These are phyloP conservation scores for Paracoccidioides brasiliensis DNA, from an alignment of 2,329 filamentous ascomycete species.

Conservation along the genomic window DNA sequence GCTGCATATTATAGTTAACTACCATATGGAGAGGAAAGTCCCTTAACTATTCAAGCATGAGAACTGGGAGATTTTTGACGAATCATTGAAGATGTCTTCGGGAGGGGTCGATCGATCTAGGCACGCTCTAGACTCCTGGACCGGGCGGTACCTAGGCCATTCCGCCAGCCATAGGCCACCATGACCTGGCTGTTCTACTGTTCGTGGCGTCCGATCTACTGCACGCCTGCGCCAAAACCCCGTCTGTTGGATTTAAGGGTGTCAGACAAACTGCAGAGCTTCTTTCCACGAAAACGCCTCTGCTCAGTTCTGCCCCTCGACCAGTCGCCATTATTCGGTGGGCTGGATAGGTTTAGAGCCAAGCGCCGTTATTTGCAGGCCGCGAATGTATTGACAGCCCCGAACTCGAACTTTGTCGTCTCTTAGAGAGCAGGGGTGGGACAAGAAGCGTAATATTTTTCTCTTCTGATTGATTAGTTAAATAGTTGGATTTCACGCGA, in stretches of 20 bases:
- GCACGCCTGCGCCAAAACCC: slow-evolving; percentile 5
- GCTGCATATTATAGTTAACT: no score
- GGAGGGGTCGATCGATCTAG: slow-evolving; percentile 4
- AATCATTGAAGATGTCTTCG: background rate
- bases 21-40: no score
- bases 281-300: background rate
- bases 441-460: background rate
- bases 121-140: slow-evolving; percentile 2
- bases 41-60: no score
- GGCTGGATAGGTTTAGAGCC: background rate
- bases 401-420: background rate
- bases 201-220: slow-evolving; percentile 2
- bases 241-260: slow-evolving; percentile 5
- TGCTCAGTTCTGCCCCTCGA: background rate
- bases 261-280: slow-evolving; percentile 1
- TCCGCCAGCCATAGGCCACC: background rate
- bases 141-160: background rate
- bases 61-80: background rate
- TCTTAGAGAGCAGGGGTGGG: background rate
- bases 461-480: background rate
- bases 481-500: slow-evolving; percentile 1
- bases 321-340: background rate
- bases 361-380: background rate
- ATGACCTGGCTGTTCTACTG: background rate
- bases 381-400: background rate